A percentile compares a stretch with the other conserved stretches of the same genome.
These are phyloP conservation scores for Phoma herbarum DNA, from an alignment of 2,329 filamentous ascomycete species.

Conservation along the genomic window DNA sequence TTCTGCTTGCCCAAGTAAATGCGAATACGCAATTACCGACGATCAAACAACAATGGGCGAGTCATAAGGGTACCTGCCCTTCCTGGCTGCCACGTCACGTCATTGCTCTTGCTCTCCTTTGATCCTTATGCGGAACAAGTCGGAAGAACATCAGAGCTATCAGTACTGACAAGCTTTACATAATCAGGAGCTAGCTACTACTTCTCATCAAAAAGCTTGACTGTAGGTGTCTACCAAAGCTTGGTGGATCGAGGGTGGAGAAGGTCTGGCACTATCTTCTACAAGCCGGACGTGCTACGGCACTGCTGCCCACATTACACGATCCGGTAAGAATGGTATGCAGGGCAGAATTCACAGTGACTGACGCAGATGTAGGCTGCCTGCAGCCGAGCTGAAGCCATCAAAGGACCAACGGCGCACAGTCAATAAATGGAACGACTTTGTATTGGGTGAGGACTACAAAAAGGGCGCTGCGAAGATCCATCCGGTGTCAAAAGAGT, in stretches of 20 bases:
- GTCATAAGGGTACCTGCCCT: slow-evolving; percentile 15
- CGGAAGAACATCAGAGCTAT: slow-evolving; percentile 15
- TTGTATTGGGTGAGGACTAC: slow-evolving; percentile 74
- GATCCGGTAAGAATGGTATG: slow-evolving; percentile 60
- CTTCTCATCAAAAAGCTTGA: slow-evolving; percentile 68
- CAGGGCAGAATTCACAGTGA: neutral
- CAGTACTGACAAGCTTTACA: slow-evolving; percentile 35
- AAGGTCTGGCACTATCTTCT: slow-evolving; percentile 69
- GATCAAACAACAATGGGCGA: slow-evolving; percentile 12
- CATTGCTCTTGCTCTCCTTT: slow-evolving; percentile 5
- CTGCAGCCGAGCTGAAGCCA: slow-evolving; percentile 70
- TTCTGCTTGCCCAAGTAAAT: slow-evolving; percentile 10
- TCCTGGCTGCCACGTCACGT: slow-evolving; percentile 25
- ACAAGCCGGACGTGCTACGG: slow-evolving; percentile 78
- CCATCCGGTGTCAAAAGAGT: slow-evolving; percentile 73
- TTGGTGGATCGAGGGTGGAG: slow-evolving; percentile 81
- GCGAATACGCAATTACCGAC: slow-evolving; percentile 7
- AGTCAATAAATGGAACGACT: slow-evolving; percentile 78
- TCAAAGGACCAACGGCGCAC: slow-evolving; percentile 77
- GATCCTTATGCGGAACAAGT: slow-evolving; percentile 18
- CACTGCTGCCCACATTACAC: slow-evolving; percentile 95
- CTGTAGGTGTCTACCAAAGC: slow-evolving; percentile 72
- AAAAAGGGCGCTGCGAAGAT: slow-evolving; percentile 68
- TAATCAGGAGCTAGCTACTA: slow-evolving; percentile 77
- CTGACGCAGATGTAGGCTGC: slow-evolving; percentile 60